These are phyloP conservation scores for Thielaviopsis euricoi DNA, from an alignment of 2,329 filamentous ascomycete genomes.

Conservation along the genomic window DNA sequence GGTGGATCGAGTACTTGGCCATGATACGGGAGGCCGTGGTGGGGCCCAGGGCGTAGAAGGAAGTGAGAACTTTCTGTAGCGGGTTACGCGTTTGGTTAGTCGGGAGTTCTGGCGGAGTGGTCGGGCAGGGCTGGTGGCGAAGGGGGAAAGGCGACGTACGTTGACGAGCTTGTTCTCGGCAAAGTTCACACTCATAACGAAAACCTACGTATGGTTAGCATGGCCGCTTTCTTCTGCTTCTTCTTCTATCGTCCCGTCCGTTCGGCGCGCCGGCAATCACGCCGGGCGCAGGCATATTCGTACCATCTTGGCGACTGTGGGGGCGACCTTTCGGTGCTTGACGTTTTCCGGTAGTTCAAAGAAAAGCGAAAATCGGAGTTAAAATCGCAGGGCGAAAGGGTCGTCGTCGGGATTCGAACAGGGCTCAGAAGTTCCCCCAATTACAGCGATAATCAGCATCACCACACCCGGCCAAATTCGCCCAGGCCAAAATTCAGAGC, in stretches of 20 bases:
- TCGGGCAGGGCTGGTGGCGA: not conserved
- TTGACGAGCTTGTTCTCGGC: conserved; percentile 67
- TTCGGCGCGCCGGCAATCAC: too few species aligned
- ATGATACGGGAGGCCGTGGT: conserved; percentile 57
- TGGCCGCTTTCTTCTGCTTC: not conserved
- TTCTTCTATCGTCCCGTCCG: too few species aligned
- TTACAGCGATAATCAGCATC: not conserved
- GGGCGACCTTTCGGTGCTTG: conserved; percentile 2
- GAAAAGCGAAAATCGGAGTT: not conserved
- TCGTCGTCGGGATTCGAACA: not conserved
- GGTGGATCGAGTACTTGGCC: conserved; percentile 78
- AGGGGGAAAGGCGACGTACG: conserved; percentile 30
- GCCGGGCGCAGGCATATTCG: not conserved
- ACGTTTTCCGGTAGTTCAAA: not conserved
- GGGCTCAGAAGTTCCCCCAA: not conserved
- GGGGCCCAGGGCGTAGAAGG: conserved; percentile 73
- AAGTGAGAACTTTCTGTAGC: conserved; percentile 52
- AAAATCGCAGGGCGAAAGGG: not conserved
- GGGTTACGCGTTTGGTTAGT: not conserved
- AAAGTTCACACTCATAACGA: conserved; percentile 79
- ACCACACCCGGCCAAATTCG: not conserved
- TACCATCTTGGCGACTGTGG: conserved; percentile 9
- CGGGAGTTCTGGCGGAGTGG: not conserved
- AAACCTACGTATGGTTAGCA: conserved; percentile 38
- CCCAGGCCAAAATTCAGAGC: not conserved